Base-by-base conservation (phyloP, 805 yeast species). In the Saccharomycopsis schoenii region DNA sequence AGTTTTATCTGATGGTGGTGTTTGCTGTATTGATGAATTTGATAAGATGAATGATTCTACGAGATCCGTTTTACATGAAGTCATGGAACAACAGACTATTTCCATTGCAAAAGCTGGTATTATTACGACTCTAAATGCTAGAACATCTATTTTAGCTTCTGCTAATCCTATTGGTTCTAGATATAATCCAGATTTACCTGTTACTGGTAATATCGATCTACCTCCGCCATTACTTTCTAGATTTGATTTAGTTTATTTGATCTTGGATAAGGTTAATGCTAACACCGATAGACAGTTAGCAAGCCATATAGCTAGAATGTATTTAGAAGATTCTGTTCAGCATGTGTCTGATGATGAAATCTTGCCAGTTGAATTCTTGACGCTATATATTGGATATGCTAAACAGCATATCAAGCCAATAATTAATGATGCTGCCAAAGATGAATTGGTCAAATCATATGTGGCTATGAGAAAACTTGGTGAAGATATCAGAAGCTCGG, bases 101-200 rank as follows among this genome's bases (percentile, higher is more conserved):
- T 91, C 97, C 10, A 90, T 94, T 69, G 99, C 99, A 39, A 94
- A 94, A 70, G 99, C 99, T 1, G 99, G 99, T 63, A 94, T 94
- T 69, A 94, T 94, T 68, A 94, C 99, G 5, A 94, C 98, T 0
- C 77, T 94, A 64, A 94, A 94, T 72, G 99, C 99, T 0, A 82
- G 99, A 74, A 93, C 97, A 0, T 93, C 98, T 1, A 87, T 94
- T 65, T 77, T 94, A 61, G 99, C 99, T 0, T 88, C 97, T 47
- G 99, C 99, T 0, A 94, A 94, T 72, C 99, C 99, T 14, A 92
- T 94, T 65, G 93, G 94, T 64, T 93, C 98, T 1, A 82, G 96
- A 66, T 94, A 94, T 72, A 91, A 94, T 72, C 96, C 97, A n/a
- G 83, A 87, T 67, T 76, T 93, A 62, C 97, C 98, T 0, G 99